Evolutionary conservation across 108 stramenopile genomes (phyloP), one percentile per base, ranked within the genome.

Genomic region (Cyclotella kingstonii): DNA sequence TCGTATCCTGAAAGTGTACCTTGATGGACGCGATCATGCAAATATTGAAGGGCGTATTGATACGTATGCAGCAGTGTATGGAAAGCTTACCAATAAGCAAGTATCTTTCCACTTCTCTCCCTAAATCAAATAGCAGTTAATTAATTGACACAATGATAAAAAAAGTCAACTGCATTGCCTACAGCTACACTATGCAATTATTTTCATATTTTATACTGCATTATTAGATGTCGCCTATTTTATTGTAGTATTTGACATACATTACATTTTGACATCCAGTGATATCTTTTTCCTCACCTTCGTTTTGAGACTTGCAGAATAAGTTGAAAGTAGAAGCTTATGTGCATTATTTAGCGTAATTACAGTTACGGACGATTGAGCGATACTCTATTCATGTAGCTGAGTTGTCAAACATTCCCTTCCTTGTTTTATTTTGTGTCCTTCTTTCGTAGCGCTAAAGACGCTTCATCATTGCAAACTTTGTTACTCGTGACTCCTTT

Each of bases 1-100:
- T 84, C 93, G 96, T 73, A 70, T 91, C 40, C 60, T 98, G 21
- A 98, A 97, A 81, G 95, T 98, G 23, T 95, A 84, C 74, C 90
- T 99, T 53, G 96, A 97, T 77, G 70, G 87, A 66, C 96, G 96
- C 80, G 98, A 99, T 69, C 85, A 94, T 68, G 93, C 94, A 56
- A 96, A 96, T 75, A 92, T 98, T 52, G 97, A 98, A 81, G 84
- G 82, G 27, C 91, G 96, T 66, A 89, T 94, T 17, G 97, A 98
- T 46, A 99, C 97, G 9, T 99, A 95, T 76, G 81, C 96, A 29
- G 81, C 88, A 35, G 97, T 99, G 43, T 99, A 98, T 93, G 87
- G 89, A 63, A 96, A 97, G 90, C 82, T 99, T 68, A 98, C 97
- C 81, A 95, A 97, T 84, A 99, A 99, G 84, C 90, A 96, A 61